A percentile compares a stretch with the other conserved stretches of the same genome.
These are phyloP conservation scores for Pelargonium nanum DNA, from an alignment of 345 rosid genomes.

Conservation along the genomic window DNA sequence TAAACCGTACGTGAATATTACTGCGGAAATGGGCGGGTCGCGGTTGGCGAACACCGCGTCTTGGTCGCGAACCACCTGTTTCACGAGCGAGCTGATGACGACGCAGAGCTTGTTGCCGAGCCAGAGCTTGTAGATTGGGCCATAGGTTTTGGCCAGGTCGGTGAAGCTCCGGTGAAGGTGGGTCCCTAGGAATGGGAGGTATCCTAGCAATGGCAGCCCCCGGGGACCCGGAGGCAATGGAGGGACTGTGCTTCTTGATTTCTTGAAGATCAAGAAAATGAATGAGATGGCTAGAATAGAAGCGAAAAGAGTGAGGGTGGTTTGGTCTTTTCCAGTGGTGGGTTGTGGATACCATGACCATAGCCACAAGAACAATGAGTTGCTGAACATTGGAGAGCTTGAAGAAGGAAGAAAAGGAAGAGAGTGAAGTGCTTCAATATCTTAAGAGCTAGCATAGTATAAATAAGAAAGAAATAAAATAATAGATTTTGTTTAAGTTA, in stretches of 20 bases:
- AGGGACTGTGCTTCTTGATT: neutral
- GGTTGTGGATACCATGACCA: neutral
- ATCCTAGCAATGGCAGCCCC: constrained; percentile 34
- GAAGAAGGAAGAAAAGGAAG: no score
- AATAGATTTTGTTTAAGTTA: no score
- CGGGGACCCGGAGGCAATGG: constrained; percentile 30
- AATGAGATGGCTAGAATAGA: neutral
- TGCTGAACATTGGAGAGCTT: no score
- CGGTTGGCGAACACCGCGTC: constrained; percentile 26
- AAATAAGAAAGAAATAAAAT: no score
- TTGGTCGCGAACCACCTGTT: constrained; percentile 32
- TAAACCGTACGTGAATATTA: constrained; percentile 11
- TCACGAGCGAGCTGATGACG: constrained; percentile 27
- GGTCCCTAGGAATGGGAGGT: constrained; percentile 32
- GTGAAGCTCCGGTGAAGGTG: constrained; percentile 23
- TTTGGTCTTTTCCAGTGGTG: neutral
- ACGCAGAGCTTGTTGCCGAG: constrained; percentile 24
- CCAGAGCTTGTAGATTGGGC: constrained; percentile 34
- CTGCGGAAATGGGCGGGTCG: constrained; percentile 18
- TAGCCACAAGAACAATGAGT: no score
- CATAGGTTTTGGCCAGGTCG: constrained; percentile 17
- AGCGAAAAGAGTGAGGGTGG: neutral
- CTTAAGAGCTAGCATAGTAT: no score
- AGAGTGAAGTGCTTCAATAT: no score
- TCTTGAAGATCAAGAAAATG: neutral